Evolutionary conservation across 441 rosid species (phyloP).

Genomic region (Syzygium malaccense): DNA sequence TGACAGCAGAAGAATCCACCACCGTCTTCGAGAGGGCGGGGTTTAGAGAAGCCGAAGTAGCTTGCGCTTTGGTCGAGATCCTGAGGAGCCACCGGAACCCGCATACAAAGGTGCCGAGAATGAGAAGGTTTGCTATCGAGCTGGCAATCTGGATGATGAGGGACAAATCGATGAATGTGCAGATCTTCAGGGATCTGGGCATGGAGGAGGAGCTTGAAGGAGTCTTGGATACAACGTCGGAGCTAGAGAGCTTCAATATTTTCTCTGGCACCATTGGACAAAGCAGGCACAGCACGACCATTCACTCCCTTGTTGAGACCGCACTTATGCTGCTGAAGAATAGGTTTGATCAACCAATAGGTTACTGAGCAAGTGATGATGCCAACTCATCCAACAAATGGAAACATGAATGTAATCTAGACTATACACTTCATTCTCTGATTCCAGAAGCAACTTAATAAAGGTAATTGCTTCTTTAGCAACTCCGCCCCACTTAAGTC

Average conservation of each 20-base stretch:
- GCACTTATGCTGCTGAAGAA: constrained; percentile 42
- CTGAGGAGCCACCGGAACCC: constrained; percentile 54
- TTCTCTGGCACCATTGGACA: constrained; percentile 84
- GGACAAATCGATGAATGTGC: constrained; percentile 24
- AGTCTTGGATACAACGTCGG: constrained; percentile 76
- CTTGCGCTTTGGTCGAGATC: constrained; percentile 33
- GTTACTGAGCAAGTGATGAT: not conserved
- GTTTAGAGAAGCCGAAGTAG: constrained; percentile 43
- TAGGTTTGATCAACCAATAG: not conserved
- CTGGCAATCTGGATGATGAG: constrained; percentile 82
- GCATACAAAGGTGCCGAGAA: constrained; percentile 61
- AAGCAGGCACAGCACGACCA: constrained; percentile 60
- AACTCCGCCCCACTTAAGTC: not conserved
- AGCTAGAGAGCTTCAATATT: constrained; percentile 75
- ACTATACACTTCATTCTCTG: not conserved
- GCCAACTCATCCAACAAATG: not conserved
- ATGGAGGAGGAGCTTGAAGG: constrained; percentile 58
- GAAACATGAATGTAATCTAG: not conserved
- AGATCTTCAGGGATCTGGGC: constrained; percentile 40
- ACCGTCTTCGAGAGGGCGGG: constrained; percentile 33
- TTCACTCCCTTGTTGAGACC: constrained; percentile 61
- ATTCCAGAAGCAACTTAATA: not conserved
- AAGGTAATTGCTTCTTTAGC: not conserved
- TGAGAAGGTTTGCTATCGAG: constrained; percentile 77
- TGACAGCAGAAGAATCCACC: constrained; percentile 50